Percentiles rank a stretch among this genome's conserved stretches.
Evolutionary conservation across 495 filamentous ascomycete genomes (phyloP).

Genomic region (Endocarpon pusillum): DNA sequence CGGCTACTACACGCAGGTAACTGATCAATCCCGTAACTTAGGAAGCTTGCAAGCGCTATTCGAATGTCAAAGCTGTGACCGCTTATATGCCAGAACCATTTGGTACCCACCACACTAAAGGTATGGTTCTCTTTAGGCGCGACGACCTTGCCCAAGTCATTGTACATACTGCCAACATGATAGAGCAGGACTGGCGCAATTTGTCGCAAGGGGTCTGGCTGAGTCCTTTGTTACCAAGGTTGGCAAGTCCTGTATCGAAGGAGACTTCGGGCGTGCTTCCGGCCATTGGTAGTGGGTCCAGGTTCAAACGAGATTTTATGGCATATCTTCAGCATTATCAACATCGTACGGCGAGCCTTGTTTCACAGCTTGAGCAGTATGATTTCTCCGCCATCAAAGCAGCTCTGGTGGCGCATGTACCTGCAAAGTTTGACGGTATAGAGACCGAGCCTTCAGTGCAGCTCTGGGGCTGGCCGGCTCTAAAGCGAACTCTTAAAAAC

Average conservation of each 20-base stretch:
- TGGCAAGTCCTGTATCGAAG: constrained; percentile 6
- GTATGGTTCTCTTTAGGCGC: constrained; percentile 65
- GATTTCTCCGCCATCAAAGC: constrained; percentile 59
- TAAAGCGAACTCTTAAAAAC: constrained; percentile 39
- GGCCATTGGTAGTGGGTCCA: constrained; percentile 39
- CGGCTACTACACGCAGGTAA: constrained; percentile 2
- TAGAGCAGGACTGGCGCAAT: constrained; percentile 66
- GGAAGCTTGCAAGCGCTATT: constrained; percentile 42
- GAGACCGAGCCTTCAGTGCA: constrained; percentile 20
- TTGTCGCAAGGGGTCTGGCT: constrained; percentile 77
- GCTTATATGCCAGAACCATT: constrained; percentile 77
- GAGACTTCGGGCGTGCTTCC: constrained; percentile 3
- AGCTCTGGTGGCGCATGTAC: constrained; percentile 60
- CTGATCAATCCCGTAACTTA: constrained; percentile 13
- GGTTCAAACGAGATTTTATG: constrained; percentile 63
- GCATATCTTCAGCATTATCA: constrained; percentile 54
- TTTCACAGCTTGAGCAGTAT: constrained; percentile 38
- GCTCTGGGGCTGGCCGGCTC: constrained; percentile 56
- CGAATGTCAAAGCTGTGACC: constrained; percentile 51
- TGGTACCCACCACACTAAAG: constrained; percentile 79
- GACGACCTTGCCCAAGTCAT: constrained; percentile 63
- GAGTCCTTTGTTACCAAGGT: constrained; percentile 56
- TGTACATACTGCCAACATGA: constrained; percentile 86
- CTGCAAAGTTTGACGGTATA: constrained; percentile 39
- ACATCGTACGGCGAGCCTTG: constrained; percentile 31